Evolutionary conservation across 2,329 filamentous ascomycete genomes (phyloP), one percentile per base, ranked within the genome.

Genomic region (Trichoderma aggressivum): DNA sequence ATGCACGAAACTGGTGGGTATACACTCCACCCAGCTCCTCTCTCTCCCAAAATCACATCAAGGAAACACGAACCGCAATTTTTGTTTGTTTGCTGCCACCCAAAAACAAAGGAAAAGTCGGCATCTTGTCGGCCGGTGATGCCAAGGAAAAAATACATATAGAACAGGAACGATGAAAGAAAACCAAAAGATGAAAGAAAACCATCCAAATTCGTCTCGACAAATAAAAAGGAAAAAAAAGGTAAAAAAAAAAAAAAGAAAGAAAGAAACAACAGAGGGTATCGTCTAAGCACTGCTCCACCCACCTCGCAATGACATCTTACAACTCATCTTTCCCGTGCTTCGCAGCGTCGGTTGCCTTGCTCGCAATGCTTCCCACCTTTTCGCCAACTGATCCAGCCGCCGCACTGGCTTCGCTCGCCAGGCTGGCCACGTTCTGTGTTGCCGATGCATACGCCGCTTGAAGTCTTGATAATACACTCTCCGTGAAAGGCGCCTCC

Each of bases 401-500:
- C 10, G 78, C 78, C 43, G 75, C 77, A 50, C 77, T 79, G 8
- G 80, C 81, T 32, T 81, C 76, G 68, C 75, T 80, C 11, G 79
- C 80, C 55, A 81, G 72, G 71, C 83, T 86, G 12, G 84, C 85
- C 8, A 86, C 83, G 0, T 85, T 89, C 0, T 88, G 85, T 2
- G 87, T 82, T 1, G 89, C 91, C 0, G 90, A 92, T 28, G 89
- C 88, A 77, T 95, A 96, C 0, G 89, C 92, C 3, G 87, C 90
- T 70, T 88, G 88, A 14, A 97, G 85, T 65, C 91, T 88, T 66
- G 84, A 89, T 81, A 94, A 89, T 3, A 95, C 91, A 72, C 92
- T 94, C 77, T 97, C 92, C 0, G 91, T 94, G 76, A 94, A 97
- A 16, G 90, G 89, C 0, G 92, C 90, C 78, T 97, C 93, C 79